A percentile compares a stretch with the other conserved stretches of the same genome.
Evolutionary conservation across 805 yeast genomes (phyloP).

Genomic region (Diddensiella transvaalensis): DNA sequence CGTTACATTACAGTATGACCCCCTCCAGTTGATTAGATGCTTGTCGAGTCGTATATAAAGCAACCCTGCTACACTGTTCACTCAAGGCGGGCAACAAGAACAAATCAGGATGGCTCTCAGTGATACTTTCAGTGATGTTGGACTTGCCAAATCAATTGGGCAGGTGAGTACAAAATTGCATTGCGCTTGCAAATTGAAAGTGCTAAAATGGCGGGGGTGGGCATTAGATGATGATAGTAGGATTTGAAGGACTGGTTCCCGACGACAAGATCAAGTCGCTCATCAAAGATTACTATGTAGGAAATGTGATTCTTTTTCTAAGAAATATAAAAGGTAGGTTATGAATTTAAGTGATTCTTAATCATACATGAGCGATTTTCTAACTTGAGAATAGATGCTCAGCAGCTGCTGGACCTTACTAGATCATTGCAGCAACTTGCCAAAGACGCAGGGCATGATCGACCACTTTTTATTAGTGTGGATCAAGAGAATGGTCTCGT

Average conservation of each 20-base stretch:
- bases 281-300: constrained; percentile 46
- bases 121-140: neutral
- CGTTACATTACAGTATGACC: neutral
- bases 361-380: no score
- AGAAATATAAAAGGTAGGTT: constrained; percentile 36
- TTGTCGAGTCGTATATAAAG: neutral
- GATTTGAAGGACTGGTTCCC: constrained; percentile 53
- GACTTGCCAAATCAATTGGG: neutral
- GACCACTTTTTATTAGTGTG: constrained; percentile 52
- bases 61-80: no score
- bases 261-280: constrained; percentile 49
- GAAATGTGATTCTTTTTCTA: constrained; percentile 46
- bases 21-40: no score
- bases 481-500: constrained; percentile 62
- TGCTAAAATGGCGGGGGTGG: no score
- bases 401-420: constrained; percentile 46
- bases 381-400: constrained; percentile 39
- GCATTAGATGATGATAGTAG: constrained; percentile 49
- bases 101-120: neutral
- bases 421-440: constrained; percentile 51
- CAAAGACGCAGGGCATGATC: constrained; percentile 42
- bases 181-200: no score
- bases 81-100: no score
- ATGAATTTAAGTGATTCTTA: no score
- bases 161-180: no score